These are phyloP conservation scores for Aspergillus ellipticus DNA, from an alignment of 495 filamentous ascomycete species.

Conservation along the genomic window DNA sequence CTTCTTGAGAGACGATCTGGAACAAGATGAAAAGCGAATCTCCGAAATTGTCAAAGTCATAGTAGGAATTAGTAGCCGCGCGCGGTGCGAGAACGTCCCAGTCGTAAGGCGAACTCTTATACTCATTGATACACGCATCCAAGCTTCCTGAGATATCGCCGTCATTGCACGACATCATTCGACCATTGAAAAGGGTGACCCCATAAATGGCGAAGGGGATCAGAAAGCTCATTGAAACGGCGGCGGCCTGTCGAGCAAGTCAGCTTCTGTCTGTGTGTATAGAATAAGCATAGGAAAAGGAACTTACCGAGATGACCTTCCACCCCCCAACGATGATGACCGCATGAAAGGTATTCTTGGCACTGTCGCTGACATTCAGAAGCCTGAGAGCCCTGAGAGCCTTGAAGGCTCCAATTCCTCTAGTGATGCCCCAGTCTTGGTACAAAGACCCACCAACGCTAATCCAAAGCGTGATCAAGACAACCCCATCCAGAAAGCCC, in stretches of 20 bases:
- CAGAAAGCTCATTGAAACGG: slow-evolving; percentile 89
- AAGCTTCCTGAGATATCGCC: slow-evolving; percentile 51
- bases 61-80: slow-evolving; percentile 74
- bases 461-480: slow-evolving; percentile 93
- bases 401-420: slow-evolving; percentile 95
- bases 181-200: slow-evolving; percentile 85
- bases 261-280: not conserved
- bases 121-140: slow-evolving; percentile 74
- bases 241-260: slow-evolving; percentile 56
- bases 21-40: slow-evolving; percentile 93
- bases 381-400: slow-evolving; percentile 89
- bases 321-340: slow-evolving; percentile 88
- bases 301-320: slow-evolving; percentile 70
- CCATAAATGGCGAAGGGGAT: slow-evolving; percentile 97
- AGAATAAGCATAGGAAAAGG: not conserved
- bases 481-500: slow-evolving; percentile 93
- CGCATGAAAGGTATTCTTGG: slow-evolving; percentile 93
- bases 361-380: slow-evolving; percentile 94
- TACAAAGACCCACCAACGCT: slow-evolving; percentile 80
- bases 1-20: slow-evolving; percentile 98
- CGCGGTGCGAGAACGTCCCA: slow-evolving; percentile 85
- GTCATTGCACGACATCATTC: slow-evolving; percentile 82
- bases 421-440: slow-evolving; percentile 74
- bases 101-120: slow-evolving; percentile 64
- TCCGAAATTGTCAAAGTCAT: slow-evolving; percentile 92